Evolutionary conservation across 2,329 filamentous ascomycete species (phyloP).

Genomic region (Monosporascus sp.): DNA sequence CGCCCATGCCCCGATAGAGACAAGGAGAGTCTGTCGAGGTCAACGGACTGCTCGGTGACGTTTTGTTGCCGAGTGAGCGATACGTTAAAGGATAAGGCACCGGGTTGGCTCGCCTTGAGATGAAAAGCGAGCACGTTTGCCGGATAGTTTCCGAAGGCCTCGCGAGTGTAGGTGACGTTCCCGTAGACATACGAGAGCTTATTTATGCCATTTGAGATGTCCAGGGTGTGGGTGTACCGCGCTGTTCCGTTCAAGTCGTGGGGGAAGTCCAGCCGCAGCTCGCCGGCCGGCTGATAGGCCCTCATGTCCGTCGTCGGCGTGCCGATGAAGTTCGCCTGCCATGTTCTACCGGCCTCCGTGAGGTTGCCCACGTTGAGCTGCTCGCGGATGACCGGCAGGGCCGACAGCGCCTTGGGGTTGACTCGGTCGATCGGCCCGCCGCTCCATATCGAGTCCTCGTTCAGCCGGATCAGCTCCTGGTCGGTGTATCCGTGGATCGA

Average conservation of each 20-base stretch:
- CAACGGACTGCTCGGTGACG: not conserved
- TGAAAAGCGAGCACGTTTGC: constrained; percentile 30
- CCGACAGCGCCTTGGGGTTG: constrained; percentile 22
- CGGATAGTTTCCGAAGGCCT: constrained; percentile 30
- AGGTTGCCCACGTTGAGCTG: constrained; percentile 30
- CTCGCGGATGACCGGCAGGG: constrained; percentile 27
- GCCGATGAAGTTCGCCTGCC: constrained; percentile 27
- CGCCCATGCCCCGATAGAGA: not conserved
- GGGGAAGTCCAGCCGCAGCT: constrained; percentile 26
- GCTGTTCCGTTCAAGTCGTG: constrained; percentile 15
- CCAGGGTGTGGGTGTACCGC: constrained; percentile 28
- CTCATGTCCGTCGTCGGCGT: constrained; percentile 28
- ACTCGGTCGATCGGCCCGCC: constrained; percentile 31
- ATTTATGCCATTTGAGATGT: constrained; percentile 24
- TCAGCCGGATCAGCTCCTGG: constrained; percentile 32
- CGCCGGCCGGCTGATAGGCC: constrained; percentile 26
- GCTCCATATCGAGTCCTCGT: constrained; percentile 36
- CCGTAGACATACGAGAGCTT: constrained; percentile 28
- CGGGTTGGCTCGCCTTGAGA: not conserved
- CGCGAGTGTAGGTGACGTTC: constrained; percentile 21
- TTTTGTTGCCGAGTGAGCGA: constrained; percentile 1
- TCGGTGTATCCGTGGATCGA: constrained; percentile 34
- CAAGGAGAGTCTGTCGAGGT: not conserved
- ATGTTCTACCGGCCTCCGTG: constrained; percentile 27
- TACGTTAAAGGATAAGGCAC: constrained; percentile 1